phyloP scores from a whole-genome alignment of 2,329 filamentous ascomycete species.

The Cercospora sp. region DNA sequence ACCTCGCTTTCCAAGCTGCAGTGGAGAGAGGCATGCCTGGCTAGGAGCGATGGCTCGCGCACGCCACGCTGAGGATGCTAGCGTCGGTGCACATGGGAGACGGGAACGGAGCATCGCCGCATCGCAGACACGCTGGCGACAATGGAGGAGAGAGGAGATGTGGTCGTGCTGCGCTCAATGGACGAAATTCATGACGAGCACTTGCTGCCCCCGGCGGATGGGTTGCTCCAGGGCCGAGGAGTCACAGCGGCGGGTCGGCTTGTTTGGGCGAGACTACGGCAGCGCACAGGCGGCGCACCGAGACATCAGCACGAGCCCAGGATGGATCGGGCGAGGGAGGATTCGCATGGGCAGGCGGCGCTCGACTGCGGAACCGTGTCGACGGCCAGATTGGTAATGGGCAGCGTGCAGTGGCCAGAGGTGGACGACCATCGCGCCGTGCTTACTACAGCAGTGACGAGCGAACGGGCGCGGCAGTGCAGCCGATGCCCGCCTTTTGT shows the following conservation, averaged over 20 bases:
- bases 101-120: conserved; percentile 34
- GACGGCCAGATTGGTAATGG: neutral
- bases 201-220: neutral
- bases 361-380: neutral
- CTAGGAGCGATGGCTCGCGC: conserved; percentile 1
- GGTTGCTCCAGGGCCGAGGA: neutral
- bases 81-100: conserved; percentile 15
- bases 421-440: neutral
- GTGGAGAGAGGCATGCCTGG: neutral
- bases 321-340: neutral
- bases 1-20: neutral
- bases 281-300: neutral
- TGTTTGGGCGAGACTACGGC: neutral
- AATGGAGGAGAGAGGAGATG: neutral
- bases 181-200: conserved; percentile 4
- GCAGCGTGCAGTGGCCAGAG: neutral
- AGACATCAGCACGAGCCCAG: neutral
- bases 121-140: conserved; percentile 18
- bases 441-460: neutral
- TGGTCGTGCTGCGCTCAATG: neutral
- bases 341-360: neutral
- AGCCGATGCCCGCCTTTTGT: neutral
- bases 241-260: neutral
- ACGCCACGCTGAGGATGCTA: conserved; percentile 9
- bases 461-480: neutral